These are phyloP conservation scores for Monosporascus cannonballus DNA, from an alignment of 2,329 filamentous ascomycete genomes.

Conservation along the genomic window DNA sequence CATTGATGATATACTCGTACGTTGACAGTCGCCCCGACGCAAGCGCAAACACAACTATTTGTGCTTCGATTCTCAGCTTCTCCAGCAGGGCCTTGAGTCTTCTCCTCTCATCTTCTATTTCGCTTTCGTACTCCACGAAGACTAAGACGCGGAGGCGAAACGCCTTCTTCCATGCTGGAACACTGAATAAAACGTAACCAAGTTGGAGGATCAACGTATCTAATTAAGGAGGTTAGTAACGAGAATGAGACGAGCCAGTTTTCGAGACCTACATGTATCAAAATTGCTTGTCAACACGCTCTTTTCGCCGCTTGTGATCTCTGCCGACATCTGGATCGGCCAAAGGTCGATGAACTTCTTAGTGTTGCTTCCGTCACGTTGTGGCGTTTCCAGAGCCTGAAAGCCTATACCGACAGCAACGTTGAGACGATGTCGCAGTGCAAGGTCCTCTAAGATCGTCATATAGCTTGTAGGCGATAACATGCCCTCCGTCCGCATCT, in stretches of 20 bases:
- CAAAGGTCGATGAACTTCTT: constrained; percentile 84
- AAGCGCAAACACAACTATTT: constrained; percentile 76
- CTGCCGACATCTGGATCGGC: constrained; percentile 91
- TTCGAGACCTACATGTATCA: constrained; percentile 65
- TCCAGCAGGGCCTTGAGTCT: constrained; percentile 69
- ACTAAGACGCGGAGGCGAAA: constrained; percentile 73
- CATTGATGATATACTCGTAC: constrained; percentile 76
- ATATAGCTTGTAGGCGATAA: constrained; percentile 70
- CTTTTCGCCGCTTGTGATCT: constrained; percentile 61
- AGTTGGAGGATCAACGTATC: constrained; percentile 78
- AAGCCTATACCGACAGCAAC: constrained; percentile 82
- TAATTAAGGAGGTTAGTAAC: constrained; percentile 22
- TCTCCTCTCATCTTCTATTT: constrained; percentile 71
- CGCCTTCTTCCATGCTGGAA: constrained; percentile 70
- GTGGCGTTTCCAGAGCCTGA: constrained; percentile 66
- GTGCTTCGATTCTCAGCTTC: constrained; percentile 74
- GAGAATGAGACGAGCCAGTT: not conserved
- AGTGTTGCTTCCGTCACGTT: constrained; percentile 46
- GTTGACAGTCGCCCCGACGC: constrained; percentile 65
- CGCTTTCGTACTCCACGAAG: constrained; percentile 83
- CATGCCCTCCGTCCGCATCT: constrained; percentile 60
- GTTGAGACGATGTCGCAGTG: constrained; percentile 73
- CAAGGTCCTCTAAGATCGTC: constrained; percentile 75
- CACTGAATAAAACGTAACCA: constrained; percentile 77
- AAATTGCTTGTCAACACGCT: constrained; percentile 80